Evolutionary conservation across 129 eudicot species (phyloP).

Genomic region (Flaveria trinervia): DNA sequence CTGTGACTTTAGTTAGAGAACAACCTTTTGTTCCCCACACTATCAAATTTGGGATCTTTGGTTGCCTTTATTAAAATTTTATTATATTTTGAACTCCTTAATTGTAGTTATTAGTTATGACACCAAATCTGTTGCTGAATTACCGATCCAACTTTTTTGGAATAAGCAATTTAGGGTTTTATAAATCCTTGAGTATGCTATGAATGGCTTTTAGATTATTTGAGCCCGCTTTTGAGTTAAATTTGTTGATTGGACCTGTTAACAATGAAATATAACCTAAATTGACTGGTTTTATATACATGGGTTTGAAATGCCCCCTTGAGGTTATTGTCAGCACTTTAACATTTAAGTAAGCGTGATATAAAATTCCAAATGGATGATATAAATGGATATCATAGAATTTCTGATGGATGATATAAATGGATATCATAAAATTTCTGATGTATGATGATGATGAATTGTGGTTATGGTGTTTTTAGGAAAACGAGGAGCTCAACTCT

Average conservation of each 20-base stretch:
- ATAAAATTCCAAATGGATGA: not conserved
- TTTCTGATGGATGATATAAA: not conserved
- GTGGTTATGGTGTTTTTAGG: constrained; percentile 10
- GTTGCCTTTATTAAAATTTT: not conserved
- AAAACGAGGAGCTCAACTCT: constrained; percentile 21
- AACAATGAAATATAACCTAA: not conserved
- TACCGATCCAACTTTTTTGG: not conserved
- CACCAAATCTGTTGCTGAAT: not conserved
- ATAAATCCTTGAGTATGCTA: not conserved
- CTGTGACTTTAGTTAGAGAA: not conserved
- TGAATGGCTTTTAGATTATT: not conserved
- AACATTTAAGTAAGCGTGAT: not conserved
- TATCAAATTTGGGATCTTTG: not conserved
- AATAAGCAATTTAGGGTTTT: not conserved
- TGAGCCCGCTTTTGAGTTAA: not conserved
- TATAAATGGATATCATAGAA: not conserved
- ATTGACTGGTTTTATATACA: not conserved
- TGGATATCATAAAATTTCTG: not conserved
- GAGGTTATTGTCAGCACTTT: not conserved
- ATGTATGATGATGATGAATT: not conserved
- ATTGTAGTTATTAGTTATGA: not conserved
- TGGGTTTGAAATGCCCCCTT: constrained; percentile 7
- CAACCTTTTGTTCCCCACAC: not conserved
- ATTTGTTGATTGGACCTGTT: not conserved
- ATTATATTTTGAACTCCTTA: too few species aligned